Conservation (phyloP, 2,329 filamentous ascomycete species). For the Cordyceps pruinosa region DNA sequence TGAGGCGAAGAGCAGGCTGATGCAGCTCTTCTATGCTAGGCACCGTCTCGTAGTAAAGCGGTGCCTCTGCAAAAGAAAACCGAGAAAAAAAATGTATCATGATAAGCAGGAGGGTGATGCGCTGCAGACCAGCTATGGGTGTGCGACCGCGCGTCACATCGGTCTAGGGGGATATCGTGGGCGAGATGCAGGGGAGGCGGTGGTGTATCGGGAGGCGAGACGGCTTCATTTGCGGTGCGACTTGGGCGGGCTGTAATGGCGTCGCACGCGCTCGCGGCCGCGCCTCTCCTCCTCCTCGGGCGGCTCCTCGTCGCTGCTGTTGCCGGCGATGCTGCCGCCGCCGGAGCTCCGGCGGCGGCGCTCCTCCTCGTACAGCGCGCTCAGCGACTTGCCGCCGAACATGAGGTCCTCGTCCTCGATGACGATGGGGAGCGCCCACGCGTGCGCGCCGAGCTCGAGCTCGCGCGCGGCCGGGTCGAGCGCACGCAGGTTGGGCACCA, state of each 20-base stretch:
- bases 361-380: constrained; percentile 55
- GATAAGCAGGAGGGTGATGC: no score
- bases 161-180: not conserved
- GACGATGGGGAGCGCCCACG: constrained; percentile 48
- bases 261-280: constrained; percentile 32
- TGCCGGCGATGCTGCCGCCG: constrained; percentile 30
- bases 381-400: constrained; percentile 54
- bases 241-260: constrained; percentile 23
- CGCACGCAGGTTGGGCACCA: constrained; percentile 27
- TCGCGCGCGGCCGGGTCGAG: constrained; percentile 28
- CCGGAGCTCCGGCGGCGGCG: constrained; percentile 36
- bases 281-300: constrained; percentile 27
- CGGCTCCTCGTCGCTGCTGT: constrained; percentile 13
- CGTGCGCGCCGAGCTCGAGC: constrained; percentile 27
- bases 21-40: constrained; percentile 1
- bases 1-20: constrained; percentile 6
- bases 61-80: not conserved
- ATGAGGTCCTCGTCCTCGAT: constrained; percentile 56
- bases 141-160: no score
- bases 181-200: not conserved
- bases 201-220: not conserved
- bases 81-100: not conserved
- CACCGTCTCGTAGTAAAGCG: not conserved
- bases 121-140: no score
- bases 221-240: constrained; percentile 25